Evolutionary conservation across 2,329 filamentous ascomycete genomes (phyloP), one percentile per base, ranked within the genome.

Genomic region (Alternaria sp.): DNA sequence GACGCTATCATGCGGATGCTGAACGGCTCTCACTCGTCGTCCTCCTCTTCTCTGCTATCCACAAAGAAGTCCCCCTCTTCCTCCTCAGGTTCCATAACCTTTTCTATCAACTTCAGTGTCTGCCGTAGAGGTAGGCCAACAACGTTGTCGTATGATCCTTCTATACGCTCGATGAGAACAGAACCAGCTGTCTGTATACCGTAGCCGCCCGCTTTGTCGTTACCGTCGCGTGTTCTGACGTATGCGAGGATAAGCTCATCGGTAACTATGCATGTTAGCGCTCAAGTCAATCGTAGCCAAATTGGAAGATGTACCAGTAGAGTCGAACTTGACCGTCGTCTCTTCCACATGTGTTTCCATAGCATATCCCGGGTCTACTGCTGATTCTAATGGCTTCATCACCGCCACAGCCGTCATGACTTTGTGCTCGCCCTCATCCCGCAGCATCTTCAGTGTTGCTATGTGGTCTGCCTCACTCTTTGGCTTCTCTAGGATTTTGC

Each of bases 151-250:
- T 93, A 92, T 55, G 88, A 89, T 11, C 95, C 95, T 65, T 97
- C 92, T 66, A 99, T 91, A 78, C 86, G 90, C 77, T 97, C 93
- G 12, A 99, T 89, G 58, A 99, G 80, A 76, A 97, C 89, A 8
- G 91, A 90, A 1, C 92, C 95, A 11, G 94, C 83, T 0, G 94
- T 95, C 80, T 99, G 95, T 54, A 99, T 87, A 1, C 93, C 95
- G 79, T 99, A 99, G 0, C 95, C 95, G 2, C 95, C 95, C 0
- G 95, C 95, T 83, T 98, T 99, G 79, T 98, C 95, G 11, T 88
- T 93, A 2, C 95, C 95, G 82, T 99, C 95, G 56, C 94, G 85
- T 22, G 94, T 97, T 73, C 85, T 86, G 59, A 94, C 90, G 75
- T 94, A 94, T 54, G 86, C 87, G 69, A 92, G 83, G 60, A 98